These are phyloP conservation scores for Scleroderma citrinum DNA, from an alignment of 768 basidiomycete species.

Conservation along the genomic window DNA sequence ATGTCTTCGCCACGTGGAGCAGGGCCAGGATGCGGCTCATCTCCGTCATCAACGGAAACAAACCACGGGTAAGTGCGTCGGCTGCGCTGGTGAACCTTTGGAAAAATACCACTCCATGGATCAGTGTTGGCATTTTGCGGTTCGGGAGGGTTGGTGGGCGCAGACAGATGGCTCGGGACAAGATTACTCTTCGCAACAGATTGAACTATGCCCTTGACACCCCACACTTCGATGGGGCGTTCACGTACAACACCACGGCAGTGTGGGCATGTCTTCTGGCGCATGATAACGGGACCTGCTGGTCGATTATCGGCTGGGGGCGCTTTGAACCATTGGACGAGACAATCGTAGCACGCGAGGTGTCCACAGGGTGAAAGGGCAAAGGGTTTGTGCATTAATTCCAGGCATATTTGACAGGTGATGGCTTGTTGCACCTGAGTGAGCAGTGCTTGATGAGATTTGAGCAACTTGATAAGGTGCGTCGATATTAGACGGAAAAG, in stretches of 20 bases:
- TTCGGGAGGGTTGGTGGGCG: conserved; percentile 22
- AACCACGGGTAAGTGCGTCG: conserved; percentile 18
- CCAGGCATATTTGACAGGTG: conserved; percentile 76
- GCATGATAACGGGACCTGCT: conserved; percentile 23
- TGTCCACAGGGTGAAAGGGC: conserved; percentile 75
- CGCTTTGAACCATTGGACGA: conserved; percentile 71
- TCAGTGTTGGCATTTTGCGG: conserved; percentile 32
- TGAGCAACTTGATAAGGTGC: conserved; percentile 35
- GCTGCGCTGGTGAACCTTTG: conserved; percentile 8
- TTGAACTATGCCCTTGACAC: conserved; percentile 42
- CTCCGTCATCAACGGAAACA: conserved; percentile 18
- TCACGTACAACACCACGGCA: conserved; percentile 40
- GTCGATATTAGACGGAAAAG: conserved; percentile 1
- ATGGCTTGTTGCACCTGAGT: conserved; percentile 53
- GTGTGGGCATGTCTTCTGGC: conserved; percentile 40
- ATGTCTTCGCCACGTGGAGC: conserved; percentile 32
- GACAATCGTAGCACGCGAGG: conserved; percentile 62
- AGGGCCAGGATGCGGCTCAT: conserved; percentile 9
- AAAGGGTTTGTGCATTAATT: conserved; percentile 66
- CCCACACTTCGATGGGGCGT: conserved; percentile 44
- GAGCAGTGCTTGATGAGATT: conserved; percentile 49
- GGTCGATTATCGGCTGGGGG: conserved; percentile 25
- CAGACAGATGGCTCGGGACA: conserved; percentile 21
- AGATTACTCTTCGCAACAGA: conserved; percentile 50
- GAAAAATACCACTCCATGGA: conserved; percentile 66